These are phyloP conservation scores for Populus hybrid DNA, from an alignment of 441 rosid genomes.

Conservation along the genomic window DNA sequence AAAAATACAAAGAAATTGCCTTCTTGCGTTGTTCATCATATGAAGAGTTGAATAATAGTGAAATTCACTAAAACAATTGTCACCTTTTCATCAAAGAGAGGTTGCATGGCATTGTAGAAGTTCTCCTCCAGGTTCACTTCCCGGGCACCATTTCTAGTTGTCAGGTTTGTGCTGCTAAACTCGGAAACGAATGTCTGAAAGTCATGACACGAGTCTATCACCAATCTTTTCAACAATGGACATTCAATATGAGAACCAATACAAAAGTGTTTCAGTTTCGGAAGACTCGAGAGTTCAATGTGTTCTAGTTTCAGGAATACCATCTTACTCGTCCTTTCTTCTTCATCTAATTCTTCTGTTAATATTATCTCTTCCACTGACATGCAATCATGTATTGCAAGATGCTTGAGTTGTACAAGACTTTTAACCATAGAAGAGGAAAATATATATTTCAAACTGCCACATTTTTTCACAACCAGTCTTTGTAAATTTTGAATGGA, in stretches of 20 bases:
- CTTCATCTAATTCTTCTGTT: neutral
- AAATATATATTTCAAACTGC: conserved; percentile 6
- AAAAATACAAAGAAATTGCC: neutral
- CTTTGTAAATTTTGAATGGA: neutral
- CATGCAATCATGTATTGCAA: neutral
- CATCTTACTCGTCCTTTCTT: neutral
- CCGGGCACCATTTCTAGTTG: neutral
- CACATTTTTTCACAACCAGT: neutral
- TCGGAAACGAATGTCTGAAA: conserved; percentile 2
- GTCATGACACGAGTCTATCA: neutral
- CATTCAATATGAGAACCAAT: conserved; percentile 7
- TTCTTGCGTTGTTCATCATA: neutral
- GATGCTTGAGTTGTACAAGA: conserved; percentile 2
- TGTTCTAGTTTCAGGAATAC: neutral
- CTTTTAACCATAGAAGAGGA: neutral
- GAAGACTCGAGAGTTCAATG: conserved; percentile 8
- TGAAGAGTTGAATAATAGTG: neutral
- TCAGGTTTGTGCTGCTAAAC: neutral
- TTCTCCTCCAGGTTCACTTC: neutral
- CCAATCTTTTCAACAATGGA: neutral
- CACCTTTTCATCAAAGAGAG: conserved; percentile 9
- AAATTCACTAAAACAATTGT: neutral
- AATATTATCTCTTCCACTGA: conserved; percentile 8
- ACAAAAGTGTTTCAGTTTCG: conserved; percentile 10
- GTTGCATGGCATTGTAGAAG: neutral